Percentiles rank a stretch among this genome's conserved stretches.
phyloP scores from a whole-genome alignment of 805 yeast genomes.

The Starmera quercuum region DNA sequence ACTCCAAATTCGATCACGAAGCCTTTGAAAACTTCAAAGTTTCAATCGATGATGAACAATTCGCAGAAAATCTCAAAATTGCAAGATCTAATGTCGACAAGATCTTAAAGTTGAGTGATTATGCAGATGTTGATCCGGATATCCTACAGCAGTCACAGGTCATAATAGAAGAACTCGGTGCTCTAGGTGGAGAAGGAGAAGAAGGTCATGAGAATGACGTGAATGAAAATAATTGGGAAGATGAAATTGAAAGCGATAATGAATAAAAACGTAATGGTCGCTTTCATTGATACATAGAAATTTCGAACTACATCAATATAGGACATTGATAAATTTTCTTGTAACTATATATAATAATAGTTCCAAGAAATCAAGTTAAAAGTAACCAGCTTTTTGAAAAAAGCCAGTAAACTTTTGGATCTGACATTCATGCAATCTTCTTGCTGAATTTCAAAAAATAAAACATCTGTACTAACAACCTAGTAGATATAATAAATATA shows the following conservation, averaged over 20 bases:
- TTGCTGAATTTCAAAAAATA: too few relatives aligned
- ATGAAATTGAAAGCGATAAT: slow-evolving; percentile 36
- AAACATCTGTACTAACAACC: too few relatives aligned
- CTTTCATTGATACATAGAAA: slow-evolving; percentile 4
- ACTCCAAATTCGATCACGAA: slow-evolving; percentile 15
- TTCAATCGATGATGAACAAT: slow-evolving; percentile 2
- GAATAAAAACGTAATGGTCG: slow-evolving; percentile 4
- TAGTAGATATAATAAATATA: too few relatives aligned
- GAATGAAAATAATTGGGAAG: slow-evolving; percentile 41
- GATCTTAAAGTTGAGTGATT: slow-evolving; percentile 1
- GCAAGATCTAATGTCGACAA: slow-evolving; percentile 2
- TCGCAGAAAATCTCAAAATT: slow-evolving; percentile 12
- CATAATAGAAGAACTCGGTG: slow-evolving; percentile 52
- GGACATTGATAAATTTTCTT: too few relatives aligned
- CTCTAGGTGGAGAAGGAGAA: slow-evolving; percentile 57
- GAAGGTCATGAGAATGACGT: slow-evolving; percentile 30
- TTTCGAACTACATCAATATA: slow-evolving; percentile 1
- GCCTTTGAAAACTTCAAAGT: slow-evolving; percentile 14
- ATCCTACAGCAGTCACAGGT: slow-evolving; percentile 43
- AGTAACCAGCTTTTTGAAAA: too few relatives aligned
- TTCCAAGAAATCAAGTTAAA: too few relatives aligned
- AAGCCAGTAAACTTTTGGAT: too few relatives aligned
- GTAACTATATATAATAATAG: too few relatives aligned
- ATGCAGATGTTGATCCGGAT: slow-evolving; percentile 48
- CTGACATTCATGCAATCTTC: too few relatives aligned